Evolutionary conservation across 2,329 filamentous ascomycete species (phyloP), one percentile per base, ranked within the genome.

Genomic region (Thielaviopsis punctulata): DNA sequence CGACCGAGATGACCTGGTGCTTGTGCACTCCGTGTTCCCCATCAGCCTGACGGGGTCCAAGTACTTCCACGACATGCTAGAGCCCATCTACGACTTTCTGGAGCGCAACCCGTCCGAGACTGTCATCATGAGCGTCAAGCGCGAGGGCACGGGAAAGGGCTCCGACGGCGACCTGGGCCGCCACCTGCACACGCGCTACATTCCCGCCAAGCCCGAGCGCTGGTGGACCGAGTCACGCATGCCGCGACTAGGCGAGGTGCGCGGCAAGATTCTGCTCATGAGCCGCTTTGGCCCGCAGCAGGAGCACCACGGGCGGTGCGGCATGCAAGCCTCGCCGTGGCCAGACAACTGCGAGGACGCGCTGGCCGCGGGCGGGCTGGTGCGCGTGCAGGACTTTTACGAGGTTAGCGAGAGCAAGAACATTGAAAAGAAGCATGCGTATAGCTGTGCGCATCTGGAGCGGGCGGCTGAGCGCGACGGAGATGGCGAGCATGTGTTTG

Each of bases 331-430:
- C 21, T 72, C 75, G 56, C 64, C 64, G 48, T 96, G 90, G 90
- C 86, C 85, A 0, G 84, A 95, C 67, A 96, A 96, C 67, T 86
- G 85, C 56, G 79, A 83, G 27, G 80, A 93, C 61, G 82, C 84
- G 52, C 72, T 71, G 30, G 78, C 77, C 48, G 76, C 77, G 8
- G 80, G 80, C 60, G 87, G 86, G 3, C 72, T 80, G 57, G 79
- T 95, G 55, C 81, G 85, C 58, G 81, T 96, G 43, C 92, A 96
- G 68, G 92, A 96, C 69, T 95, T 90, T 66, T 96, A 93, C 72
- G 87, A 93, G 62, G 80, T 98, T 30, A 69, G 82, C 45, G 79
- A 87, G 65, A 79, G 76, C 21, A 70, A 77, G 55, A 83, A 82
- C 59, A 90, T 96, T 55, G 72, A 82, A 36, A 79, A 81, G 66